Conservation (phyloP, 805 yeast species). For the Starmerella scarabaei region DNA sequence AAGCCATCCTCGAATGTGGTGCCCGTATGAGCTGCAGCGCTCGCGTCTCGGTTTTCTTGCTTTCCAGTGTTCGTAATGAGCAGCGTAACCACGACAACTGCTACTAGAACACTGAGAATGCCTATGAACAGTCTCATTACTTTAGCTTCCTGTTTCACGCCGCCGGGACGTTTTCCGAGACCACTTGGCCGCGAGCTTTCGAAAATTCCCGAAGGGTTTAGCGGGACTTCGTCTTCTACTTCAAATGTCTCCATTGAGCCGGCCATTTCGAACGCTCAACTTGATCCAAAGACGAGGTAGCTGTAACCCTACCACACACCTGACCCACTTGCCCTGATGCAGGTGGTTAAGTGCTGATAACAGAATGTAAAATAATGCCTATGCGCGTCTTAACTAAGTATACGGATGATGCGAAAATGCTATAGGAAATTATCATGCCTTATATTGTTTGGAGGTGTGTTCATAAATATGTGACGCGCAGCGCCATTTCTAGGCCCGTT, state of each 20-base stretch:
- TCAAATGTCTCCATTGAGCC: neutral
- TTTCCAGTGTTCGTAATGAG: constrained; percentile 9
- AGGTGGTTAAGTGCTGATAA: no score
- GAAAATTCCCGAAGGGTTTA: neutral
- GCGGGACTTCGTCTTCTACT: neutral
- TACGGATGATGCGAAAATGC: no score
- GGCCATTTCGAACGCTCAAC: no score
- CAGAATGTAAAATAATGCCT: no score
- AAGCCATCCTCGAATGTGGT: constrained; percentile 26
- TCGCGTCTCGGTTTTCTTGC: constrained; percentile 15
- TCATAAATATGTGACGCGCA: constrained; percentile 17
- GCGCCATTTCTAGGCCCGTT: constrained; percentile 12
- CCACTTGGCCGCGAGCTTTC: neutral
- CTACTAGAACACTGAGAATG: constrained; percentile 7
- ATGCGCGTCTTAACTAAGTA: no score
- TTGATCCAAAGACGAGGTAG: no score
- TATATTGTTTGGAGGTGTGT: no score
- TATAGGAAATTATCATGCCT: no score
- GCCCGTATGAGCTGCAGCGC: constrained; percentile 31
- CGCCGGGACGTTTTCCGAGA: neutral
- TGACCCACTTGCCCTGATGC: no score
- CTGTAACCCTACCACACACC: no score
- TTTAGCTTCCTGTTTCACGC: constrained; percentile 1
- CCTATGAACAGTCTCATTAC: constrained; percentile 14
- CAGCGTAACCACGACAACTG: constrained; percentile 8